phyloP scores from a whole-genome alignment of 192 early-diverging fungal species.

The Mortierella hygrophila region DNA sequence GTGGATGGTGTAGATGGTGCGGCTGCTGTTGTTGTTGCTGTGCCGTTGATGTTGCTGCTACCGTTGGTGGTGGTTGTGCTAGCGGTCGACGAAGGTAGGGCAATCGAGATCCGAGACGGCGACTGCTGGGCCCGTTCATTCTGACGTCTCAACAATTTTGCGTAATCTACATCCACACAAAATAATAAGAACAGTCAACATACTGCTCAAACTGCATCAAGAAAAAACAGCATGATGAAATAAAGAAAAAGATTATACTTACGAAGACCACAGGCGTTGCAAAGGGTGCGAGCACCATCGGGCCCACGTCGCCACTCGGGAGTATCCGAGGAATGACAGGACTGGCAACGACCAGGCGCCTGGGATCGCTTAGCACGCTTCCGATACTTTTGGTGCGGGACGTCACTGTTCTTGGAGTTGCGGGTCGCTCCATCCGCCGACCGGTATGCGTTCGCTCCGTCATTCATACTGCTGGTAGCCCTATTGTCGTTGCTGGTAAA shows the following conservation, averaged over 20 bases:
- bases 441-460: background rate
- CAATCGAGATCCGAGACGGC: background rate
- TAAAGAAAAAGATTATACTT: conserved; percentile 47
- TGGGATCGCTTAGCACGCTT: conserved; percentile 66
- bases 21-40: background rate
- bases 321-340: conserved; percentile 89
- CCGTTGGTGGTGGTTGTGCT: background rate
- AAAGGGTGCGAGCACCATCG: conserved; percentile 90
- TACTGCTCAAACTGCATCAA: background rate
- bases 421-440: background rate
- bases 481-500: background rate
- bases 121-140: conserved; percentile 1
- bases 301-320: conserved; percentile 97
- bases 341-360: conserved; percentile 76
- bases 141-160: conserved; percentile 45
- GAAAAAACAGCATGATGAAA: background rate
- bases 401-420: conserved; percentile 14
- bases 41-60: background rate
- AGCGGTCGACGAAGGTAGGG: background rate
- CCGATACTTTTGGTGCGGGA: conserved; percentile 40
- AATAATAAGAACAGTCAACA: background rate
- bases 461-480: background rate
- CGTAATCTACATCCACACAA: conserved; percentile 24
- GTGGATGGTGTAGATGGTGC: background rate
- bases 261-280: conserved; percentile 95